Percentiles rank a stretch among this genome's conserved stretches.
These are phyloP conservation scores for Deuterostichococcus epilithicus DNA, from an alignment of 139 green algal genomes.

Conservation along the genomic window DNA sequence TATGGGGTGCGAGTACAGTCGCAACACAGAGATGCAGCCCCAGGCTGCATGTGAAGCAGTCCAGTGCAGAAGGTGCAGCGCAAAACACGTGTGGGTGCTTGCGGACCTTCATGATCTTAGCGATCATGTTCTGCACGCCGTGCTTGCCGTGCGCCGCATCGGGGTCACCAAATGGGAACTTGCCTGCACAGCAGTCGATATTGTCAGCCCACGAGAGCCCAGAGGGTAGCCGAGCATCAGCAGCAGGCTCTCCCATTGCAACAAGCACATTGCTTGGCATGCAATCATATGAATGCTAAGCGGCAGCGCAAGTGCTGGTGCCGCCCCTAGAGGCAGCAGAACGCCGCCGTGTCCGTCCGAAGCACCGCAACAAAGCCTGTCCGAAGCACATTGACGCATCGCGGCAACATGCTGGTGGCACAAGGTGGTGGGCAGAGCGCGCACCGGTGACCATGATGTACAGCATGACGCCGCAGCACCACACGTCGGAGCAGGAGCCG, in stretches of 20 bases:
- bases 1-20: no score
- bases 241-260: no score
- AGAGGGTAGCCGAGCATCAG: background rate
- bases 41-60: no score
- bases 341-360: background rate
- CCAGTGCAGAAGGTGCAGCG: background rate
- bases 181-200: background rate
- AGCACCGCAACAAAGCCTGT: no score
- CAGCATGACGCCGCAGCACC: constrained; percentile 33
- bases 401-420: constrained; percentile 17
- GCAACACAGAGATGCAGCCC: no score
- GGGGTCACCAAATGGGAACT: background rate
- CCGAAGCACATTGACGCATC: constrained; percentile 10
- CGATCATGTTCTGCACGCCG: constrained; percentile 19
- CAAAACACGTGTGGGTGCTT: background rate
- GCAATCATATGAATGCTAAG: no score
- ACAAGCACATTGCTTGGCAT: no score
- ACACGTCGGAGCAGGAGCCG: constrained; percentile 34
- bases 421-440: constrained; percentile 34
- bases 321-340: background rate
- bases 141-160: background rate
- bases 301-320: no score
- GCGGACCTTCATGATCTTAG: constrained; percentile 6
- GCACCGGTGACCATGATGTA: constrained; percentile 35
- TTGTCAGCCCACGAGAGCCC: no score